These are phyloP conservation scores for Dothiorella sarmentorum DNA, from an alignment of 2,329 filamentous ascomycete genomes.

Conservation along the genomic window DNA sequence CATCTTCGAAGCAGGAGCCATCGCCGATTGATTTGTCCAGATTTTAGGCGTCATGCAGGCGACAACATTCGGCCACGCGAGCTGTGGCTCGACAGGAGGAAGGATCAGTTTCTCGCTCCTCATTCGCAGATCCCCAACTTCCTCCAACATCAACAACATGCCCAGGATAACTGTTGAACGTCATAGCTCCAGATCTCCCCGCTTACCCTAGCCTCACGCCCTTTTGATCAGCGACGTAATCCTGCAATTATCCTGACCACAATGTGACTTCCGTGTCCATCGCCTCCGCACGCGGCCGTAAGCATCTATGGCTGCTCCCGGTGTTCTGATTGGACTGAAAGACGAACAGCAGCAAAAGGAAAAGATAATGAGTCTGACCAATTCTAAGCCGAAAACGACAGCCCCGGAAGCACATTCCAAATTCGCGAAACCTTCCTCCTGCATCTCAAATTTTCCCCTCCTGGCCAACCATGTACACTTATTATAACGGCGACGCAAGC, in stretches of 20 bases:
- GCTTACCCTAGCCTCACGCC: neutral
- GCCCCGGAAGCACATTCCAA: neutral
- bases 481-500: neutral
- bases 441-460: neutral
- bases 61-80: neutral
- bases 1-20: neutral
- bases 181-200: neutral
- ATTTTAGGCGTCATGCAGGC: neutral
- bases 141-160: neutral
- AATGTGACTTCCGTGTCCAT: neutral
- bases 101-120: neutral
- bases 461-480: neutral
- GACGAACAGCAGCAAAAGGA: neutral
- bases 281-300: neutral
- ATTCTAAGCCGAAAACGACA: slow-evolving; percentile 9
- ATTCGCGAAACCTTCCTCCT: neutral
- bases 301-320: neutral
- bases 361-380: neutral
- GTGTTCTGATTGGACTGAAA: neutral
- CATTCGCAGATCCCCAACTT: neutral
- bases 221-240: neutral
- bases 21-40: neutral
- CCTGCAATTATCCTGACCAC: neutral
- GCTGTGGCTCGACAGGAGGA: neutral
- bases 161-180: no score